Evolutionary conservation across 1,284 basidiomycete species (phyloP), one percentile per base, ranked within the genome.

Genomic region (Cutaneotrichosporon daszewskae): DNA sequence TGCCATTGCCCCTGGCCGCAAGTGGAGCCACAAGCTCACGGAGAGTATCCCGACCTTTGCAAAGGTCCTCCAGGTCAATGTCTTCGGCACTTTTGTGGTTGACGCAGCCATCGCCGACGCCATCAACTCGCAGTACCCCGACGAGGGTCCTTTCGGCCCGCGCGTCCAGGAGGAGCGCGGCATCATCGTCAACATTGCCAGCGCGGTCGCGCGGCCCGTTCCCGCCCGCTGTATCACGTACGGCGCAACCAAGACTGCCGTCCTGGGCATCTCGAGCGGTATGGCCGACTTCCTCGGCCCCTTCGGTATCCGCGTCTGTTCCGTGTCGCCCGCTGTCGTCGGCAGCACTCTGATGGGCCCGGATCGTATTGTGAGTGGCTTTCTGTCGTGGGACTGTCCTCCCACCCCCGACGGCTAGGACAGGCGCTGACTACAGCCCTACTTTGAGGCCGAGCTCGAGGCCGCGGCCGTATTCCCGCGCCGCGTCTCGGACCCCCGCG

Each of bases 321-420:
- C 51, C 11, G 44, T 63, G 17, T 57, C 55, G 4, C 61, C 61
- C n/a, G 55, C 57, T n/a, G 53, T 63, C n/a, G 59, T 63, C 17
- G 54, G 47, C 5, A 53, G 54, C 2, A 53, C 45, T 11, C 47
- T 63, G 35, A 58, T 53, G 54, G 54, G 40, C 34, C 32, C 44
- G 14, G 47, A 51, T 37, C 51, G 47, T 27, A 41, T 49, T 25
- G 45, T 53, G 13, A 32, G 38, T 13, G n/a, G n/a, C n/a, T n/a
- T n/a, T n/a, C n/a, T n/a, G n/a, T n/a, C n/a, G n/a, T n/a, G n/a
- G n/a, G n/a, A n/a, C n/a, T n/a, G n/a, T n/a, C n/a, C n/a, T n/a
- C n/a, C n/a, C n/a, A n/a, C n/a, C 47, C 14, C 51, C 40, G 14
- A 50, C 55, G 48, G 46, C 26, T 32, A 26, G 31, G 22, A 17